Evolutionary conservation across 2,329 filamentous ascomycete genomes (phyloP), one percentile per base, ranked within the genome.

Genomic region (Xylariaceae sp.): DNA sequence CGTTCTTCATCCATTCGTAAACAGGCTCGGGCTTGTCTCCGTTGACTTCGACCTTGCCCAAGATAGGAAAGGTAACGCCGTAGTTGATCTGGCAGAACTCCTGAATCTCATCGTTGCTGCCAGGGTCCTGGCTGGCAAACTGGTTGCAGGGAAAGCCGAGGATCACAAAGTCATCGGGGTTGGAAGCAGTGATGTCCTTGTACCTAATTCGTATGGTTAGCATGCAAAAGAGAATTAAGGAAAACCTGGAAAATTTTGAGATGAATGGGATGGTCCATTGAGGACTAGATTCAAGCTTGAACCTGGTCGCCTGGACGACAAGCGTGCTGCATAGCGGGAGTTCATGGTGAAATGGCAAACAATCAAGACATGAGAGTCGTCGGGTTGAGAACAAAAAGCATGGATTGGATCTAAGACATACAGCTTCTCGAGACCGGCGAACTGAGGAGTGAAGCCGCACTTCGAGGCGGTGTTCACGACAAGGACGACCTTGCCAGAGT

Each of bases 101-200:
- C 77, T 92, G 88, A 75, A 93, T 92, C 58, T 92, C 85, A 60
- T 92, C 89, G 74, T 91, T 82, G 74, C 79, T 81, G 70, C 90
- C 92, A 35, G 93, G 93, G 73, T 97, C 94, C 77, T 99, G 94
- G 67, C 78, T 77, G 71, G 87, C 90, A 77, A 99, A 99, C 78
- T 99, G 94, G 82, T 97, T 99, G 87, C 93, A 97, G 59, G 94
- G 94, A 79, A 99, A 97, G 69, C 92, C 94, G 72, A 99, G 82
- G 77, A 99, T 86, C 71, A 86, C 81, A 74, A 99, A 94, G 71
- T 92, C 82, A 65, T 90, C 85, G 37, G 75, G 82, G 80, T 95
- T 79, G 71, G 84, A 81, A 66, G 80, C 80, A 68, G 84, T 85
- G 72, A 97, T 70, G 59, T 80, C 77, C 75, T 96, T 89, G 85